Evolutionary conservation across 2,329 filamentous ascomycete genomes (phyloP).

Genomic region (Cryphonectria naterciae): DNA sequence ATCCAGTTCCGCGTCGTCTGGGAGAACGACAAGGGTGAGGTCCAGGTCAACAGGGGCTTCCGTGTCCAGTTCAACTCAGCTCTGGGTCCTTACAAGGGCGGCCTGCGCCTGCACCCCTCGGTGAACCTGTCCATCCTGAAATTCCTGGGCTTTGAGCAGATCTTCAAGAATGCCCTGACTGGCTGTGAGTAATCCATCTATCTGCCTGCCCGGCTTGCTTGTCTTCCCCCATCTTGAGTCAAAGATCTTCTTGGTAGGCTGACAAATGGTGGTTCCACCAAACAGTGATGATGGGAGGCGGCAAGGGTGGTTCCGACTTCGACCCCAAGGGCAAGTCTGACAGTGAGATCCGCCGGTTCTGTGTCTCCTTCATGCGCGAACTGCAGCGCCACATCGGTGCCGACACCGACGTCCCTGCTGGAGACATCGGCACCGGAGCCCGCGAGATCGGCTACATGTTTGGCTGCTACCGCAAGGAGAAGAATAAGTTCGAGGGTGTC

Average conservation of each 20-base stretch:
- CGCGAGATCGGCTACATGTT: slow-evolving; percentile 96
- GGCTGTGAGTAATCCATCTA: slow-evolving; percentile 67
- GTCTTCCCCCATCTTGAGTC: background rate
- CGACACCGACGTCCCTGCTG: slow-evolving; percentile 93
- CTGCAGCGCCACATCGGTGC: slow-evolving; percentile 94
- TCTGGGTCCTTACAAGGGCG: slow-evolving; percentile 97
- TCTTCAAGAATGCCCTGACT: slow-evolving; percentile 99
- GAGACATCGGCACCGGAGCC: slow-evolving; percentile 91
- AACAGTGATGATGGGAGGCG: slow-evolving; percentile 89
- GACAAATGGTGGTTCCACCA: background rate
- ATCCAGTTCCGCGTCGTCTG: slow-evolving; percentile 97
- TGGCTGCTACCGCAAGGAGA: slow-evolving; percentile 85
- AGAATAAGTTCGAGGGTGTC: slow-evolving; percentile 93
- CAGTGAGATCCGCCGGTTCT: slow-evolving; percentile 97
- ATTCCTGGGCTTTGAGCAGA: slow-evolving; percentile 98
- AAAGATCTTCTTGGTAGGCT: too few relatives aligned
- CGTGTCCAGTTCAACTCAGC: slow-evolving; percentile 99
- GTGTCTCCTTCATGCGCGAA: slow-evolving; percentile 93
- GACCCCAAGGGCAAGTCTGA: slow-evolving; percentile 99
- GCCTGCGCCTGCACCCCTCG: slow-evolving; percentile 89
- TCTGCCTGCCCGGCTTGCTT: background rate
- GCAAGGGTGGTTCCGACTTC: slow-evolving; percentile 97
- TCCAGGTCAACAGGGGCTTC: slow-evolving; percentile 93
- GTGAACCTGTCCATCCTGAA: slow-evolving; percentile 85
- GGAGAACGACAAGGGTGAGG: slow-evolving; percentile 89